phyloP scores from a whole-genome alignment of 148 eudicot genomes.

The Euryodendron excelsum region DNA sequence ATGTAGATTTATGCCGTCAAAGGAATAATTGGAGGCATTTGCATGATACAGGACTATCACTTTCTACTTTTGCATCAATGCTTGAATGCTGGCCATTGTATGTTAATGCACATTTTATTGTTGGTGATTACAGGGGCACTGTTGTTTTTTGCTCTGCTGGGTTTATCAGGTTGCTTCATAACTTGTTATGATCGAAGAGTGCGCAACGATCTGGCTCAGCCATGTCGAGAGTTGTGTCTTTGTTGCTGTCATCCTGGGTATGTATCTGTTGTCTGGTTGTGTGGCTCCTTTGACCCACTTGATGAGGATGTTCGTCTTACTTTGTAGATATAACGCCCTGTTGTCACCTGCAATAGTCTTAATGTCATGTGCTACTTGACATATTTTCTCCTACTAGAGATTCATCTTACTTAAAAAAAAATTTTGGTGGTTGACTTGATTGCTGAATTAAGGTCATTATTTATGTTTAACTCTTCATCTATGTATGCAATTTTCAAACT shows the following conservation, averaged over 20 bases:
- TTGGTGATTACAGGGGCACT: slow-evolving; percentile 64
- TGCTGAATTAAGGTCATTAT: slow-evolving; percentile 1
- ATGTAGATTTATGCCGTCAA: not conserved
- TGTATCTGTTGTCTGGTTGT: slow-evolving; percentile 15
- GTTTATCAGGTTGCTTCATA: slow-evolving; percentile 86
- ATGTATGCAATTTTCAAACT: not conserved
- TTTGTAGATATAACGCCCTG: not conserved
- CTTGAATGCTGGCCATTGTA: not conserved
- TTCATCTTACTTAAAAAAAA: too few relatives aligned
- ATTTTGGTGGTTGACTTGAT: not conserved
- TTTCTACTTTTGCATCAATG: not conserved
- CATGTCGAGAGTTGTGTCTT: slow-evolving; percentile 91
- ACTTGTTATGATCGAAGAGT: slow-evolving; percentile 95
- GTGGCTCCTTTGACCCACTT: not conserved
- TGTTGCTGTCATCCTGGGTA: slow-evolving; percentile 99
- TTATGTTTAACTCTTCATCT: not conserved
- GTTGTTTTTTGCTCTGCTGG: slow-evolving; percentile 85
- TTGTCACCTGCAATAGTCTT: not conserved
- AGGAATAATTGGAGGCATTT: not conserved
- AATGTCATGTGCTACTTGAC: not conserved
- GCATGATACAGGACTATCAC: not conserved
- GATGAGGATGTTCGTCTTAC: not conserved
- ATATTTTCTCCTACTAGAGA: not conserved
- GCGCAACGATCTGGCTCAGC: slow-evolving; percentile 88
- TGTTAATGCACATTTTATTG: slow-evolving; percentile 1